Evolutionary conservation across 805 yeast species (phyloP), one percentile per base, ranked within the genome.

Genomic region (Saccharomycopsis fermentans): DNA sequence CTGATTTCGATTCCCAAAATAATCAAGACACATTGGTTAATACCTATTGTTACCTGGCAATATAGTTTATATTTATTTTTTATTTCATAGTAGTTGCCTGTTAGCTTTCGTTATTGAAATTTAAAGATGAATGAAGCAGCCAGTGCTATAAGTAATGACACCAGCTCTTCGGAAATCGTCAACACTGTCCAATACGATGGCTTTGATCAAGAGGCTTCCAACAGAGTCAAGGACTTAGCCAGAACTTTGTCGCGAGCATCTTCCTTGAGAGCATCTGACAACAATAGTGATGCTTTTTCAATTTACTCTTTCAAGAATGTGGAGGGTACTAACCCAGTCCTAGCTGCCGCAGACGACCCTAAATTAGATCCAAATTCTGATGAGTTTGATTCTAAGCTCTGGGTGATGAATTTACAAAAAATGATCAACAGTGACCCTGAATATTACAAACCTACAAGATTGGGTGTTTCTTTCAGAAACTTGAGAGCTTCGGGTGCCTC

Each of bases 331-430:
- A 64, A 65, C 50, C 78, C 83, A 1, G 74, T 66, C 56, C 34
- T 6, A 3, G 67, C 60, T 9, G 67, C 67, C 5, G 57, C 68
- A 34, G 74, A 73, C 55, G 70, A 73, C 56, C 75, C 79, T n/a
- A 65, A 73, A 55, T 72, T 85, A 64, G 81, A 85, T 65, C 90
- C 90, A 1, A 72, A 74, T 24, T 73, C 79, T 55, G 84, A 79
- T n/a, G 66, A 77, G 6, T 84, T 84, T 67, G 77, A 78, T 63
- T 76, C 86, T 56, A 80, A 77, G 65, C 79, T 77, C 58, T 84
- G 90, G 90, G 82, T 84, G 58, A 81, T 81, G 66, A 84, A 84
- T 64, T 68, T 83, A 71, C 74, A 83, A 60, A 80, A 79, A 61
- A 66, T 84, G 59, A 69, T 71, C 63, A 75, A 74, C 37, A 66